Percentiles rank a stretch among this genome's conserved stretches.
Conservation (phyloP, 176 grass and related monocot species). For the Themeda triandra region DNA sequence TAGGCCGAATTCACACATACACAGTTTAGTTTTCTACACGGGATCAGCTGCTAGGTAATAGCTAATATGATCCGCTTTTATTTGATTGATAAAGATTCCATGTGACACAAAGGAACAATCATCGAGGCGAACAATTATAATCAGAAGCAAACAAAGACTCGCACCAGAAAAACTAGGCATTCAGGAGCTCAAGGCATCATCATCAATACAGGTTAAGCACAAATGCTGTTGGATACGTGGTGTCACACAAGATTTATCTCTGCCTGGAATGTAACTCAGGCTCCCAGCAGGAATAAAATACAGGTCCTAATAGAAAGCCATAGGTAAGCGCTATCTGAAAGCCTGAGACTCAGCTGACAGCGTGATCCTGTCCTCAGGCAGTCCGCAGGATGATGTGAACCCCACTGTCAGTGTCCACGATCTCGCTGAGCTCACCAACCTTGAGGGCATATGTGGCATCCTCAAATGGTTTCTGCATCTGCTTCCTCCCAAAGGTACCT, state of each 20-base stretch:
- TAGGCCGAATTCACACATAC: neutral
- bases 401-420: conserved; percentile 87
- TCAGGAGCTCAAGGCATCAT: neutral
- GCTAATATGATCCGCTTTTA: neutral
- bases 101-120: neutral
- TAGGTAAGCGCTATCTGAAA: too few species aligned
- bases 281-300: neutral
- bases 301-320: conserved; percentile 4
- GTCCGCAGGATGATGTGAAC: conserved; percentile 90
- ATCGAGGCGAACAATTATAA: neutral
- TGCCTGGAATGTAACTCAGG: neutral
- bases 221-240: conserved; percentile 1
- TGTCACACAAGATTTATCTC: neutral
- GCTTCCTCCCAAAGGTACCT: conserved; percentile 80
- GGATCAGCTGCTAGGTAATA: neutral
- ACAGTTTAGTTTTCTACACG: too few species aligned
- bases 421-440: conserved; percentile 68
- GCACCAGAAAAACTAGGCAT: neutral
- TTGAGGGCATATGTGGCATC: conserved; percentile 67
- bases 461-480: conserved; percentile 99
- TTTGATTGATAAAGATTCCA: neutral
- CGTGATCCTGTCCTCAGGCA: too few species aligned
- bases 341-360: too few species aligned
- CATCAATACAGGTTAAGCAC: neutral
- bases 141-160: neutral